Conservation (phyloP, 2,329 filamentous ascomycete genomes). For the Bertia moriformis region DNA sequence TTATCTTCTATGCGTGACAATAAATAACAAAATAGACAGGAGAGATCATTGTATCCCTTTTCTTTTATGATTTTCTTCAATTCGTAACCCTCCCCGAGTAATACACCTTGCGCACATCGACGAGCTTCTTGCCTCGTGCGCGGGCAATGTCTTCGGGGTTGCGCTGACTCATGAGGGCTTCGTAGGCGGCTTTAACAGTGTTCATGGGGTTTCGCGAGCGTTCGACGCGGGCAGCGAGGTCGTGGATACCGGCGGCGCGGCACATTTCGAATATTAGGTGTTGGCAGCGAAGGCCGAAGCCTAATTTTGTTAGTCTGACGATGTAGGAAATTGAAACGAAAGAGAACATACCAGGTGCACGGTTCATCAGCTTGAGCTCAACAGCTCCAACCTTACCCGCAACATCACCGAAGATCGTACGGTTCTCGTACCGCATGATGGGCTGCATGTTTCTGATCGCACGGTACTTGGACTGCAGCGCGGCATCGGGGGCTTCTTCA, state of each 20-base stretch:
- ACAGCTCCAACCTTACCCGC: conserved; percentile 53
- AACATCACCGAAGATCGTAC: conserved; percentile 59
- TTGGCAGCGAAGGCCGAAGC: conserved; percentile 60
- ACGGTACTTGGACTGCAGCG: conserved; percentile 43
- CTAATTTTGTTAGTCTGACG: conserved; percentile 19
- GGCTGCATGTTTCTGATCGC: conserved; percentile 61
- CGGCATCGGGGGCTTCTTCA: conserved; percentile 43
- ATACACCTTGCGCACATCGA: conserved; percentile 64
- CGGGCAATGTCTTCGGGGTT: conserved; percentile 57
- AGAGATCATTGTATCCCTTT: no score
- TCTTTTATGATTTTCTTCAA: conserved; percentile 24
- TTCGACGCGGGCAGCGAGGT: conserved; percentile 48
- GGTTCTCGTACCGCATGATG: conserved; percentile 51
- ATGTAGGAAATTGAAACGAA: neutral
- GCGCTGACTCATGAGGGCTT: conserved; percentile 51
- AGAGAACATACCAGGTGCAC: conserved; percentile 47
- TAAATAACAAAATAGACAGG: conserved; percentile 4
- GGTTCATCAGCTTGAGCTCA: conserved; percentile 47
- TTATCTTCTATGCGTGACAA: neutral
- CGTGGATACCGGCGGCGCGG: conserved; percentile 50
- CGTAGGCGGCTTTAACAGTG: conserved; percentile 56
- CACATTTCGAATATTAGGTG: conserved; percentile 61
- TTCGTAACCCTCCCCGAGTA: conserved; percentile 41
- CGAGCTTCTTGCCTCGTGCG: conserved; percentile 55
- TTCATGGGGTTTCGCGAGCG: conserved; percentile 65